Evolutionary conservation across 2,329 filamentous ascomycete genomes (phyloP).

Genomic region (Aspergillus sp.): DNA sequence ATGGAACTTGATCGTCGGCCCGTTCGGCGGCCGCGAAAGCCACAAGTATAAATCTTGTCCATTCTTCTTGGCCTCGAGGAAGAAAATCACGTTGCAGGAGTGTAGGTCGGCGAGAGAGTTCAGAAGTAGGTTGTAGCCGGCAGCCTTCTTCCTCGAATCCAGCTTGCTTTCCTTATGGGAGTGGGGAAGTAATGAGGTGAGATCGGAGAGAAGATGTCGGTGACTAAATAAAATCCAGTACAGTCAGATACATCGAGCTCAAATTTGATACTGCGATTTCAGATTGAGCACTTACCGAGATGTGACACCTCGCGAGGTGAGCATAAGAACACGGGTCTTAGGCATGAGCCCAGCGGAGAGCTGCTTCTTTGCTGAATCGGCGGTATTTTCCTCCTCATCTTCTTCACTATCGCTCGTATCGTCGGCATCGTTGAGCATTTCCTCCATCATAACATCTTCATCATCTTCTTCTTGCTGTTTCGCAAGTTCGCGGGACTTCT

Average conservation of each 20-base stretch:
- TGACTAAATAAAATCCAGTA: slow-evolving; percentile 58
- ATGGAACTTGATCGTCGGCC: slow-evolving; percentile 64
- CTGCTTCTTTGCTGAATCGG: slow-evolving; percentile 32
- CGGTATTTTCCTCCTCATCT: slow-evolving; percentile 31
- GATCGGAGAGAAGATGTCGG: slow-evolving; percentile 86
- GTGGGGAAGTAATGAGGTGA: slow-evolving; percentile 86
- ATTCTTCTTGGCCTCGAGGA: slow-evolving; percentile 87
- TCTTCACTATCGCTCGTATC: slow-evolving; percentile 42
- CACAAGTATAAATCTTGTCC: slow-evolving; percentile 92
- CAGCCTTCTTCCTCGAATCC: slow-evolving; percentile 78
- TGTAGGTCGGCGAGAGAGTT: slow-evolving; percentile 77
- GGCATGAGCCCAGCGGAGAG: slow-evolving; percentile 40
- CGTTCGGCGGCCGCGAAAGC: slow-evolving; percentile 88
- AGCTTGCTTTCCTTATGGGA: slow-evolving; percentile 94
- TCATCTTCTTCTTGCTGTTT: slow-evolving; percentile 54
- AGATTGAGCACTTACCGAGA: slow-evolving; percentile 61
- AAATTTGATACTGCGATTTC: neutral
- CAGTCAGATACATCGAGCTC: neutral
- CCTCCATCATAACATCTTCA: slow-evolving; percentile 40
- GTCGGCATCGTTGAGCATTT: slow-evolving; percentile 36
- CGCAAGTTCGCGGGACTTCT: slow-evolving; percentile 44
- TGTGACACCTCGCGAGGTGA: slow-evolving; percentile 90
- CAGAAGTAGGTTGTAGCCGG: slow-evolving; percentile 66
- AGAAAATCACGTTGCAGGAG: slow-evolving; percentile 92
- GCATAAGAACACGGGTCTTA: slow-evolving; percentile 71